Percentiles rank a stretch among this genome's conserved stretches.
phyloP scores from a whole-genome alignment of 192 early-diverging fungal genomes.

The Dimargaris xerosporica region DNA sequence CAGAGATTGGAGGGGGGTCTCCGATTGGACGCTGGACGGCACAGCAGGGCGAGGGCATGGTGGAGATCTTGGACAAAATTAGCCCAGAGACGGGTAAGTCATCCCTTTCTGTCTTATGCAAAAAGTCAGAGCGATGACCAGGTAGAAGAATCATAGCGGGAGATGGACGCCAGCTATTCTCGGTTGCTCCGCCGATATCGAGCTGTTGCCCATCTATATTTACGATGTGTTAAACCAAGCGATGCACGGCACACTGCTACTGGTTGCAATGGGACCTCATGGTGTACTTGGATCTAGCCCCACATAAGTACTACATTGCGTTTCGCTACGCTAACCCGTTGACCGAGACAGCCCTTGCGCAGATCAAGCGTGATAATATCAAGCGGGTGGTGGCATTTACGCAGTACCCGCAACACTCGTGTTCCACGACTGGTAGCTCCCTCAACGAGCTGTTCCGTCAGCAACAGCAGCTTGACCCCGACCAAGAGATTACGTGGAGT shows the following conservation, averaged over 20 bases:
- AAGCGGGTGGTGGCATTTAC: slow-evolving; percentile 76
- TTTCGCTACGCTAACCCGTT: slow-evolving; percentile 82
- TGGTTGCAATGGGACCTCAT: too few relatives aligned
- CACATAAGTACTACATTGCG: slow-evolving; percentile 81
- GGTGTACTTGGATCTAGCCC: too few relatives aligned
- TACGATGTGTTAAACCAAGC: too few relatives aligned
- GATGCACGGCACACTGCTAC: too few relatives aligned
- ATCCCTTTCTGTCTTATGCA: too few relatives aligned
- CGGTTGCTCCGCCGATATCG: too few relatives aligned
- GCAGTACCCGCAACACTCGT: slow-evolving; percentile 95
- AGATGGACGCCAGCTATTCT: too few relatives aligned
- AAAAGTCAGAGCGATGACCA: too few relatives aligned
- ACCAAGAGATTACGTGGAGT: slow-evolving; percentile 65
- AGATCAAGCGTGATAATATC: slow-evolving; percentile 71
- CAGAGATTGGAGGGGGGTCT: slow-evolving; percentile 83
- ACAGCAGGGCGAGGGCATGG: slow-evolving; percentile 66
- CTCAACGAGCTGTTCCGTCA: slow-evolving; percentile 73
- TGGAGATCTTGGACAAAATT: slow-evolving; percentile 50
- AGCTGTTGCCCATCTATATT: too few relatives aligned
- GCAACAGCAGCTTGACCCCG: slow-evolving; percentile 42
- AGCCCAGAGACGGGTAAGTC: slow-evolving; percentile 48
- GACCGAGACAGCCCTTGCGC: slow-evolving; percentile 50
- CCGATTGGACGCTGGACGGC: slow-evolving; percentile 86
- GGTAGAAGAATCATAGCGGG: too few relatives aligned
- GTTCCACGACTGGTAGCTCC: slow-evolving; percentile 83